Conservation (phyloP, 805 yeast genomes). For the Suhomyces vadensis region DNA sequence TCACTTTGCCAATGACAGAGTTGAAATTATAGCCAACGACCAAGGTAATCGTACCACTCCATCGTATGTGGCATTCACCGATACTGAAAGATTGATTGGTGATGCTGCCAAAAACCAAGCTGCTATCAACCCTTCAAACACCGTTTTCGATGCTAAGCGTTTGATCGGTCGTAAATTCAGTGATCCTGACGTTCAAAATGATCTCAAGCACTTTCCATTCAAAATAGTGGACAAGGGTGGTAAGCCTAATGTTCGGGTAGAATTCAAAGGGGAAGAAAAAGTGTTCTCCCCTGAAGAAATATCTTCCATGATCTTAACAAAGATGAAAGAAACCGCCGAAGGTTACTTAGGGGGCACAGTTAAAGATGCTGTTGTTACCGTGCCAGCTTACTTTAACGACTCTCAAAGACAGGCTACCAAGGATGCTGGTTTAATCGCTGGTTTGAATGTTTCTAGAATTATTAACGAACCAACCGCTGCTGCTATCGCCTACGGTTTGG, state of each 20-base stretch:
- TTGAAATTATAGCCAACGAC: constrained; percentile 93
- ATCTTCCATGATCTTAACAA: constrained; percentile 86
- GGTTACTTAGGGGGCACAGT: constrained; percentile 82
- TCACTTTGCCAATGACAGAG: constrained; percentile 65
- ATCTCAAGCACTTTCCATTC: constrained; percentile 88
- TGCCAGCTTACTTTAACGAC: constrained; percentile 46
- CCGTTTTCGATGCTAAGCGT: constrained; percentile 95
- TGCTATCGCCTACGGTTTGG: constrained; percentile 48
- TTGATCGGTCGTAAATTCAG: constrained; percentile 79
- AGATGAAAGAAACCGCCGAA: constrained; percentile 94
- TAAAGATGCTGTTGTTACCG: constrained; percentile 50
- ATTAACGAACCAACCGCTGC: constrained; percentile 49
- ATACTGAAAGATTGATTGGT: constrained; percentile 91
- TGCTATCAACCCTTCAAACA: constrained; percentile 92
- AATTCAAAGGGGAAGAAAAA: constrained; percentile 84
- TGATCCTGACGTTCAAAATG: constrained; percentile 77
- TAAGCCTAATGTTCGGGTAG: constrained; percentile 86
- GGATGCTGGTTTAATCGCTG: constrained; percentile 48
- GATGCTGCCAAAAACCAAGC: constrained; percentile 99
- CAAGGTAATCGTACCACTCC: constrained; percentile 99
- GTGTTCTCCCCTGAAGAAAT: constrained; percentile 91
- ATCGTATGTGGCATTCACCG: constrained; percentile 94
- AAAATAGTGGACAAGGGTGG: constrained; percentile 73
- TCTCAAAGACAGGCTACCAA: constrained; percentile 48
- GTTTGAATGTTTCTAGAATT: constrained; percentile 46